These are phyloP conservation scores for Amauroascus verrucosus DNA, from an alignment of 2,329 filamentous ascomycete species.

Conservation along the genomic window DNA sequence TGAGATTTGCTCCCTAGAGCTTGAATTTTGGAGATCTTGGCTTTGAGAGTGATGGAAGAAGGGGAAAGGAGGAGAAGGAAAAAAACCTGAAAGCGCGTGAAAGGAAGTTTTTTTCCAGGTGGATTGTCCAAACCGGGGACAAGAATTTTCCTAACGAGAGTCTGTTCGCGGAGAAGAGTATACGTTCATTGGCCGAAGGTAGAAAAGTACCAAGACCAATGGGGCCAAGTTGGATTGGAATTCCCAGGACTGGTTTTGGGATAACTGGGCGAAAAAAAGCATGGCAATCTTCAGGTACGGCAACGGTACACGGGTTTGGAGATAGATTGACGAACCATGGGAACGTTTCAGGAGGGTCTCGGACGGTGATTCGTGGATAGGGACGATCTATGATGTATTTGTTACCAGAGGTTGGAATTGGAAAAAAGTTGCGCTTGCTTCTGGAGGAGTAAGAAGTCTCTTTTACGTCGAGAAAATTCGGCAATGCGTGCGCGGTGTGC, in stretches of 20 bases:
- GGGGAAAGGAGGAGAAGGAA: background rate
- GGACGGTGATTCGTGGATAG: background rate
- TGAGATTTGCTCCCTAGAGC: no score
- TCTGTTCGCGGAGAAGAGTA: background rate
- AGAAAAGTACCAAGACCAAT: background rate
- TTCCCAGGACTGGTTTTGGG: background rate
- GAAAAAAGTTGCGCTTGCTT: background rate
- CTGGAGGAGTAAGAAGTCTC: background rate
- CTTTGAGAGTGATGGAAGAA: no score
- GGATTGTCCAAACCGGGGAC: background rate
- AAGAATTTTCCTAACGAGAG: background rate
- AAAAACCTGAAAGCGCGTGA: background rate
- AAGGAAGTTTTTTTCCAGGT: background rate
- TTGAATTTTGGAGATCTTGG: no score
- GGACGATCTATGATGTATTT: slow-evolving; percentile 5
- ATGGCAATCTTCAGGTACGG: background rate
- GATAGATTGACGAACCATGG: background rate
- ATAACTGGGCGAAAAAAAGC: background rate
- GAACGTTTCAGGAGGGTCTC: background rate
- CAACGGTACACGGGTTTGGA: background rate
- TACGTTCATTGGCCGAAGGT: background rate
- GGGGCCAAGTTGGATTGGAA: background rate
- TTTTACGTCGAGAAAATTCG: background rate
- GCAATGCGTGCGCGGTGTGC: background rate
- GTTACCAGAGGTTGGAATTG: background rate